phyloP scores from a whole-genome alignment of 78 protist species.

The Dictyostelium discoideum region dicty_2.7 NC_007088.5:7921001-7921500 shows the following conservation, averaged over 20 bases:
- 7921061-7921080: conserved; percentile 96
- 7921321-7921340: conserved; percentile 84
- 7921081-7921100: conserved; percentile 62
- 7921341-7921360: conserved; percentile 82
- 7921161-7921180: conserved; percentile 89
- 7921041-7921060: conserved; percentile 99
- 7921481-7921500: conserved; percentile 86
- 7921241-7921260: conserved; percentile 89
- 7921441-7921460: conserved; percentile 77
- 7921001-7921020: conserved; percentile 93
- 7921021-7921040: conserved; percentile 98
- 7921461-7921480: conserved; percentile 91
- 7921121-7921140: conserved; percentile 96
- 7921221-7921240: conserved; percentile 97
- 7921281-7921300: conserved; percentile 98
- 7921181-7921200: conserved; percentile 98
- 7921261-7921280: conserved; percentile 94
- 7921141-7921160: conserved; percentile 92
- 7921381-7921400: conserved; percentile 97
- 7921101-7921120: conserved; percentile 94
- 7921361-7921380: conserved; percentile 83
- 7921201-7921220: conserved; percentile 99
- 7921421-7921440: conserved; percentile 52
- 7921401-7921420: conserved; percentile 83
- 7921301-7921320: conserved; percentile 94